Evolutionary conservation across 2,329 filamentous ascomycete species (phyloP).

Genomic region (Colletotrichum sp.): DNA sequence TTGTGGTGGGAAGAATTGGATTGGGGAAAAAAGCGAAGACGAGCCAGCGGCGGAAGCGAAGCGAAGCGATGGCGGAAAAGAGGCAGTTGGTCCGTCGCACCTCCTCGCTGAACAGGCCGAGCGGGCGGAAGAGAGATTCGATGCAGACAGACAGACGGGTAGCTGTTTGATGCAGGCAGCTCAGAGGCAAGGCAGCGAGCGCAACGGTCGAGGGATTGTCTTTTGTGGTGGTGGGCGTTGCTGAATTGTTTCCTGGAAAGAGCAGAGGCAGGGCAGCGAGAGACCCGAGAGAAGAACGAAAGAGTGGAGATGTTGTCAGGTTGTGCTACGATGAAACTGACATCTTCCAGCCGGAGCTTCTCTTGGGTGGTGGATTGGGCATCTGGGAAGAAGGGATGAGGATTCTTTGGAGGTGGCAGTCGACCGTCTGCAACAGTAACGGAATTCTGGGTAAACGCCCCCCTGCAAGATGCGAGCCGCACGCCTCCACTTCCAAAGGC

Average conservation of each 20-base stretch:
- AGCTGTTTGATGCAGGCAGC: neutral
- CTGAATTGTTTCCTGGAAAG: neutral
- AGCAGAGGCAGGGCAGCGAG: neutral
- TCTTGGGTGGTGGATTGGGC: conserved; percentile 4
- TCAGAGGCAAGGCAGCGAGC: neutral
- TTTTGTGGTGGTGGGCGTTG: neutral
- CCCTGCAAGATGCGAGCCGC: neutral
- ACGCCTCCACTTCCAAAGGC: neutral
- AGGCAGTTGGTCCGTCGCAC: conserved; percentile 8
- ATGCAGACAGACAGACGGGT: neutral
- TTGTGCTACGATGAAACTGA: conserved; percentile 22
- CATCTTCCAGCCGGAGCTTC: conserved; percentile 16
- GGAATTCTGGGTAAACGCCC: neutral
- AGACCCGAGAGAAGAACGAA: neutral
- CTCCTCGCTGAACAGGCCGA: conserved; percentile 4
- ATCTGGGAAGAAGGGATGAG: conserved; percentile 17
- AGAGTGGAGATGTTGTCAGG: conserved; percentile 19
- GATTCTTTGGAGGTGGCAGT: conserved; percentile 8
- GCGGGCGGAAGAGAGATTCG: neutral
- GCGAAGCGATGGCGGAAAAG: neutral
- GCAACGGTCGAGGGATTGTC: neutral
- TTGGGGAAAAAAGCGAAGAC: neutral
- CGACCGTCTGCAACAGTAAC: neutral
- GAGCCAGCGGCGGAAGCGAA: neutral
- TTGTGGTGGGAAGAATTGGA: neutral